phyloP scores from a whole-genome alignment of 2,329 filamentous ascomycete genomes.

The Bipolaris oryzae region DNA sequence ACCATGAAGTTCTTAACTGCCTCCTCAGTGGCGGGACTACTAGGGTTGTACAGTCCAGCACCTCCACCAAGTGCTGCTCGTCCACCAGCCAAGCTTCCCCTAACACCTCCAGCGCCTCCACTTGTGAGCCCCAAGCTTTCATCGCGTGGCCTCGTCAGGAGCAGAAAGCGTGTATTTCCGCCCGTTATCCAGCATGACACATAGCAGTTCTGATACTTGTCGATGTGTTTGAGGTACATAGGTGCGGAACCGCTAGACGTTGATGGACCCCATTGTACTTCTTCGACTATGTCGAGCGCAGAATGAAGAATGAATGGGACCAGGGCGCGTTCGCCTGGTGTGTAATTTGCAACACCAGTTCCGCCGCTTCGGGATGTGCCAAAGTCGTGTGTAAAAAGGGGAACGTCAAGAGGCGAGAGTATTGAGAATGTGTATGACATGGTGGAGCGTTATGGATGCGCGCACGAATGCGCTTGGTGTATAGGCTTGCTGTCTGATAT shows the following conservation, averaged over 20 bases:
- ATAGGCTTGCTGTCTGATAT: not conserved
- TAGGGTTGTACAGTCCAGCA: conserved; percentile 72
- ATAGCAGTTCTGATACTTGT: conserved; percentile 95
- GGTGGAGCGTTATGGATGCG: not conserved
- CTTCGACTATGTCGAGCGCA: conserved; percentile 91
- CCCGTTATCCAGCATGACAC: conserved; percentile 94
- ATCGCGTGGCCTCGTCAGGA: conserved; percentile 79
- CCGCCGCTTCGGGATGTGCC: conserved; percentile 95
- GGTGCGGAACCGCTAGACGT: conserved; percentile 36
- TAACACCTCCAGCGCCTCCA: conserved; percentile 25
- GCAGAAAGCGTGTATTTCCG: conserved; percentile 89
- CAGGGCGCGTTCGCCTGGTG: conserved; percentile 85
- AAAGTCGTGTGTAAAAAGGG: conserved; percentile 95
- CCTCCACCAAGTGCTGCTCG: conserved; percentile 32
- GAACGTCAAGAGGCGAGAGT: conserved; percentile 92
- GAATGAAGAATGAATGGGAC: conserved; percentile 98
- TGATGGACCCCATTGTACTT: conserved; percentile 80
- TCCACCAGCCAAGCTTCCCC: conserved; percentile 42
- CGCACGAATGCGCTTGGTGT: not conserved
- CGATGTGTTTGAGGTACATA: conserved; percentile 95
- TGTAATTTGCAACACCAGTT: conserved; percentile 88
- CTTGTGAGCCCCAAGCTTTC: conserved; percentile 36
- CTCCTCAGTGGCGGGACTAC: conserved; percentile 89
- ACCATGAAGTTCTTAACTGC: conserved; percentile 92
- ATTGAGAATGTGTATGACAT: conserved; percentile 99